A percentile compares a stretch with the other conserved stretches of the same genome.
Evolutionary conservation across 345 rosid species (phyloP).

Genomic region (Gossypium thurberi): DNA sequence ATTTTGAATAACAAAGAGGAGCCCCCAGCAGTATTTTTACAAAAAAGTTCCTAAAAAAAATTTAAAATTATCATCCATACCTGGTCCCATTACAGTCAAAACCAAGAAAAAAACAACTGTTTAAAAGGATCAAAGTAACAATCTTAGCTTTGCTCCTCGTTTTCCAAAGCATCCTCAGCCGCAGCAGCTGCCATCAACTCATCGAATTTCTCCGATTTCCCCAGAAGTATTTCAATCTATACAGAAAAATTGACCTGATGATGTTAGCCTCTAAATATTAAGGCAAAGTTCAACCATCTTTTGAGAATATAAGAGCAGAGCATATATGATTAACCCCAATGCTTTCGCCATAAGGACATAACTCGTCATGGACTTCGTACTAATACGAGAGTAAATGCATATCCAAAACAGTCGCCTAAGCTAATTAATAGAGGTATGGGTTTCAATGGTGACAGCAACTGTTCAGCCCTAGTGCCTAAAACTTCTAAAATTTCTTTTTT

Average conservation of each 20-base stretch:
- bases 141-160: constrained; percentile 46
- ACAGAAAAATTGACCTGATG: neutral
- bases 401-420: neutral
- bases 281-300: neutral
- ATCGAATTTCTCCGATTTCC: constrained; percentile 61
- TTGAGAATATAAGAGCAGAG: too few relatives aligned
- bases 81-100: too few relatives aligned
- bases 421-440: neutral
- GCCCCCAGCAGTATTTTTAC: neutral
- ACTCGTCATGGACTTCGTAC: neutral
- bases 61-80: too few relatives aligned
- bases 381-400: neutral
- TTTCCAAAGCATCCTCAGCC: constrained; percentile 40
- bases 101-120: neutral
- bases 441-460: neutral
- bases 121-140: constrained; percentile 10
- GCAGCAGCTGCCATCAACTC: constrained; percentile 50
- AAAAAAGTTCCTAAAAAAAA: constrained; percentile 20
- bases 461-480: neutral
- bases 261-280: neutral
- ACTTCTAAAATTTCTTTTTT: neutral
- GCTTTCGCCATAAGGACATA: neutral
- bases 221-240: constrained; percentile 58
- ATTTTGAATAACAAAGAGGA: constrained; percentile 10
- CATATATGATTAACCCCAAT: neutral